Percentiles rank a stretch among this genome's conserved stretches.
phyloP scores from a whole-genome alignment of 176 grass and related monocot genomes.

The Bonia amplexicaulis region DNA sequence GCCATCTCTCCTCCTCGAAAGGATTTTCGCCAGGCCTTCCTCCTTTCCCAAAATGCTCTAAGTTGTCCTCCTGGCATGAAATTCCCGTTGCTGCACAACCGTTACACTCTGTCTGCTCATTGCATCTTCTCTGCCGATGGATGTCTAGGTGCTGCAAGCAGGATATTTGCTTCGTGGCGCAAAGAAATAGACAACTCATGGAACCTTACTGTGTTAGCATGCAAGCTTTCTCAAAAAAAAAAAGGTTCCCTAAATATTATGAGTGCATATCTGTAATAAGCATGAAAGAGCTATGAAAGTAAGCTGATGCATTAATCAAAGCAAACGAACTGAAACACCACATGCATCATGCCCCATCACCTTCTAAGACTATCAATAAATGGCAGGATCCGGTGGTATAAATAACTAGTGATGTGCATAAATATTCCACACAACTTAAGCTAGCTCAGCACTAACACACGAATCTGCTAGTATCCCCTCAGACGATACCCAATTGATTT shows the following conservation, averaged over 20 bases:
- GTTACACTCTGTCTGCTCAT: neutral
- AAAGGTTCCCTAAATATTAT: neutral
- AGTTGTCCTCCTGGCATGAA: neutral
- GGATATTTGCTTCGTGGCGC: neutral
- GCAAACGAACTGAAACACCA: neutral
- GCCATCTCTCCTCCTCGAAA: neutral
- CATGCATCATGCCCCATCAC: neutral
- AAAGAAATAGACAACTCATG: neutral
- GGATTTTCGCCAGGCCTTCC: neutral
- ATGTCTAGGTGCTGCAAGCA: neutral
- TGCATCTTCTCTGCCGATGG: neutral
- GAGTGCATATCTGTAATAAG: neutral
- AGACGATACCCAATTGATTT: neutral
- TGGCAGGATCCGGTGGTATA: neutral
- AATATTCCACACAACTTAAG: neutral
- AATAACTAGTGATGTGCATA: neutral
- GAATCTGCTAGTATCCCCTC: neutral
- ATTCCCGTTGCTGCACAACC: neutral
- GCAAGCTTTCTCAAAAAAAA: neutral
- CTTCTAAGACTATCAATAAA: neutral
- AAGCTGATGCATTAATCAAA: neutral
- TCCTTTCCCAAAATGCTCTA: neutral
- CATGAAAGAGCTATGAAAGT: neutral
- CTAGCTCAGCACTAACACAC: neutral
- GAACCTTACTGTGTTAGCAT: neutral